Conservation (phyloP, 768 basidiomycete genomes). For the Holtermanniella nyarrowii region DNA sequence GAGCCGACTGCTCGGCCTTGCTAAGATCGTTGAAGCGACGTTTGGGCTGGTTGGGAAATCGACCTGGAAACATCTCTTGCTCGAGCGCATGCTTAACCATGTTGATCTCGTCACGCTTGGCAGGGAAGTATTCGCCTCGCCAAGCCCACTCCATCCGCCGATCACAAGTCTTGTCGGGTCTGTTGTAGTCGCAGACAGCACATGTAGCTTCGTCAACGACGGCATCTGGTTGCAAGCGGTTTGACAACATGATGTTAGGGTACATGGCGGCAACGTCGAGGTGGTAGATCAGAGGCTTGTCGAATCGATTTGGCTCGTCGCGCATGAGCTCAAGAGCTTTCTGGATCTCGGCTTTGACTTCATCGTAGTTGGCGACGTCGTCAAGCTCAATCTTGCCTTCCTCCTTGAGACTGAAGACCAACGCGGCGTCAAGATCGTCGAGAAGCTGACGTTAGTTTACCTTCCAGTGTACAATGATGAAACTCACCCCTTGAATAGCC, state of each 20-base stretch:
- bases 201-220: slow-evolving; percentile 93
- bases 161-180: slow-evolving; percentile 91
- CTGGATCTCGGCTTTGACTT: slow-evolving; percentile 71
- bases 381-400: slow-evolving; percentile 68
- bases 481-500: slow-evolving; percentile 66
- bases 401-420: slow-evolving; percentile 75
- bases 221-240: slow-evolving; percentile 94
- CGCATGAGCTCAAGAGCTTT: slow-evolving; percentile 74
- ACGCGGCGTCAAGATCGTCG: slow-evolving; percentile 81
- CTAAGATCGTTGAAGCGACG: slow-evolving; percentile 76
- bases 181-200: slow-evolving; percentile 96
- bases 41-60: slow-evolving; percentile 58
- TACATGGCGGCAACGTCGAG: slow-evolving; percentile 99
- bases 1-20: slow-evolving; percentile 73
- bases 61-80: slow-evolving; percentile 82
- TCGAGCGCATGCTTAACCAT: slow-evolving; percentile 97
- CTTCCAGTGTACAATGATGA: not conserved
- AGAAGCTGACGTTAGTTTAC: slow-evolving; percentile 56
- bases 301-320: slow-evolving; percentile 75
- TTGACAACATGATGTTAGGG: slow-evolving; percentile 99
- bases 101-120: slow-evolving; percentile 92
- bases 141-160: slow-evolving; percentile 93
- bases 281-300: slow-evolving; percentile 95
- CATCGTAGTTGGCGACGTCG: slow-evolving; percentile 85
- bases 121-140: slow-evolving; percentile 97